Evolutionary conservation across 805 yeast genomes (phyloP).

Genomic region (Metschnikowia koreensis): DNA sequence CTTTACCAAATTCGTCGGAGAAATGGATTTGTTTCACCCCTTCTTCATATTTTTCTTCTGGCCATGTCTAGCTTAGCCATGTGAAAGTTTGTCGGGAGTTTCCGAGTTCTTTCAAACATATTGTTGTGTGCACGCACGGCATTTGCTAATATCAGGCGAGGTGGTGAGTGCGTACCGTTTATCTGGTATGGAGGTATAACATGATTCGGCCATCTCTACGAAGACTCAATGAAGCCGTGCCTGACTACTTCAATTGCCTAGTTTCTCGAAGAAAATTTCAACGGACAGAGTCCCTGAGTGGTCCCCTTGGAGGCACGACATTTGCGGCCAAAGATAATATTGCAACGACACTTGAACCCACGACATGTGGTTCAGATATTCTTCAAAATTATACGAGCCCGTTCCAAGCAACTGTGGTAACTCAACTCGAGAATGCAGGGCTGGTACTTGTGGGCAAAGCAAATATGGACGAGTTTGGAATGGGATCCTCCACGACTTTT

Average conservation of each 20-base stretch:
- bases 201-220: conserved; percentile 8
- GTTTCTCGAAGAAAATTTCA: conserved; percentile 1
- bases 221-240: background rate
- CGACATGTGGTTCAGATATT: conserved; percentile 77
- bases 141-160: background rate
- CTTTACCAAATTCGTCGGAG: no score
- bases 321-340: conserved; percentile 72
- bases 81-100: background rate
- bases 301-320: conserved; percentile 6
- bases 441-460: conserved; percentile 69
- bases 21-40: no score
- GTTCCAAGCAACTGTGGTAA: conserved; percentile 72
- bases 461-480: conserved; percentile 95
- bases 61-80: no score
- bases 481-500: conserved; percentile 77
- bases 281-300: background rate
- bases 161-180: background rate
- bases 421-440: conserved; percentile 52
- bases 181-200: background rate
- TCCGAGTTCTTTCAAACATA: background rate
- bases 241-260: conserved; percentile 16
- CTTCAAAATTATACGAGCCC: conserved; percentile 67
- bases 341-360: conserved; percentile 56
- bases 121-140: background rate
- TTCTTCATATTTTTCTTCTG: no score